These are phyloP conservation scores for Malus domestica DNA, from an alignment of 306 rosid genomes.

Conservation along the genomic window ASM211411v1 NC_041800.1:5641001-5641500, in stretches of 20 bases:
- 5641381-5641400: slow-evolving; percentile 39
- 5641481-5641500: slow-evolving; percentile 43
- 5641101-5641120: no score
- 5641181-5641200: background rate
- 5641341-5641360: background rate
- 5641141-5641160: background rate
- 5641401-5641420: slow-evolving; percentile 41
- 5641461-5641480: slow-evolving; percentile 43
- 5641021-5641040: no score
- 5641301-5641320: background rate
- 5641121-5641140: background rate
- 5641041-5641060: no score
- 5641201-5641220: background rate
- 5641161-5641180: background rate
- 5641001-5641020: no score
- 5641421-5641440: slow-evolving; percentile 52
- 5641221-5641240: background rate
- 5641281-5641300: background rate
- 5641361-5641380: background rate
- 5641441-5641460: slow-evolving; percentile 51
- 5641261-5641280: background rate
- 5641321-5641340: no score
- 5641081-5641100: background rate
- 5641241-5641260: background rate
- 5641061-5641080: background rate